Percentiles rank a stretch among this genome's conserved stretches.
phyloP scores from a whole-genome alignment of 2,329 filamentous ascomycete species.

The Pyrenophora teres region DNA sequence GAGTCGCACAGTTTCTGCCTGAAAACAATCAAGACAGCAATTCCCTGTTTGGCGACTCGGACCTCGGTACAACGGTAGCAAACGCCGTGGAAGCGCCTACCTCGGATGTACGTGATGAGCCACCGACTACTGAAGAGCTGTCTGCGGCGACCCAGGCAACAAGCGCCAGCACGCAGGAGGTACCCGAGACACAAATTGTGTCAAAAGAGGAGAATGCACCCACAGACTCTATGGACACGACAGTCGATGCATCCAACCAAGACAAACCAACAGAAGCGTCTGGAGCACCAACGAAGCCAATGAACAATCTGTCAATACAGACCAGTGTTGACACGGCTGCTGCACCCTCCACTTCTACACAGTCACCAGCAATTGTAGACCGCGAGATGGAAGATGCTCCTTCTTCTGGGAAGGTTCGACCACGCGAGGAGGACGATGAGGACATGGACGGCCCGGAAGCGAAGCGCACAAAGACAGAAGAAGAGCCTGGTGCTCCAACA shows the following conservation, averaged over 20 bases:
- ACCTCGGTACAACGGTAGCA: constrained; percentile 36
- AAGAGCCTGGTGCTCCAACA: constrained; percentile 33
- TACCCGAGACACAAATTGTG: constrained; percentile 36
- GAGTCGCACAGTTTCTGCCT: constrained; percentile 50
- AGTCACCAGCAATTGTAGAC: constrained; percentile 35
- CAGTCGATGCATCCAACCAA: constrained; percentile 22
- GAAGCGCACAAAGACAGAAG: constrained; percentile 79
- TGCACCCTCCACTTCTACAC: constrained; percentile 19
- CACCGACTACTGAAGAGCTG: constrained; percentile 15
- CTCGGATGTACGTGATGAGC: constrained; percentile 43
- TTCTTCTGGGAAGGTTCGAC: constrained; percentile 60
- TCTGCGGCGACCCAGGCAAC: constrained; percentile 24
- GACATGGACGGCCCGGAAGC: constrained; percentile 62
- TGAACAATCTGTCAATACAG: constrained; percentile 41
- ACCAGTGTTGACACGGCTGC: constrained; percentile 23
- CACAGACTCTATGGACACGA: constrained; percentile 37
- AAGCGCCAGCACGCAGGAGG: constrained; percentile 35
- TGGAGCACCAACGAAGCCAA: constrained; percentile 38
- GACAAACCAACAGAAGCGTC: constrained; percentile 16
- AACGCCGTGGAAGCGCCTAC: constrained; percentile 50
- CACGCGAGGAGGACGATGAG: constrained; percentile 64
- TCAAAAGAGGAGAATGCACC: constrained; percentile 18
- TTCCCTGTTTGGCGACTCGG: constrained; percentile 46
- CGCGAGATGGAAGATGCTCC: constrained; percentile 48
- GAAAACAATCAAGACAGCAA: constrained; percentile 48